Percentiles rank a stretch among this genome's conserved stretches.
phyloP scores from a whole-genome alignment of 2,329 filamentous ascomycete genomes.

The Coniochaeta sp. region DNA sequence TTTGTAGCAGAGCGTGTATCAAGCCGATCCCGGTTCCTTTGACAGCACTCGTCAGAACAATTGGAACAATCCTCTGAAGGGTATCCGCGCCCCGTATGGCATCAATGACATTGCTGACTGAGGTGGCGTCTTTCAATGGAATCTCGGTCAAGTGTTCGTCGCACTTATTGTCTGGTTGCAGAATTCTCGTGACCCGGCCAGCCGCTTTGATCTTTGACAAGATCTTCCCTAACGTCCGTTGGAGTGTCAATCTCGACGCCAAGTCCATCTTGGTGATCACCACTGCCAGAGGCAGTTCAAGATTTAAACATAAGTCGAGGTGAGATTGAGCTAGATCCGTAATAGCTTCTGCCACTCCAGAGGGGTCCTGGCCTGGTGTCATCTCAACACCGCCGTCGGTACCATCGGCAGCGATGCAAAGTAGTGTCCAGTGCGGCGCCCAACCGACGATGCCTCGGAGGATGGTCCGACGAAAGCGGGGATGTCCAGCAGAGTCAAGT shows the following conservation, averaged over 20 bases:
- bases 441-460: slow-evolving; percentile 87
- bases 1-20: slow-evolving; percentile 72
- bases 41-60: slow-evolving; percentile 80
- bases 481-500: slow-evolving; percentile 86
- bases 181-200: slow-evolving; percentile 65
- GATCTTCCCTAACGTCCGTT: slow-evolving; percentile 60
- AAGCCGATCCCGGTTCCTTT: slow-evolving; percentile 75
- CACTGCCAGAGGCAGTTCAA: slow-evolving; percentile 70
- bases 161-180: slow-evolving; percentile 48
- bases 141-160: slow-evolving; percentile 48
- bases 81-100: slow-evolving; percentile 31
- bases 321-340: slow-evolving; percentile 68
- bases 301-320: slow-evolving; percentile 74
- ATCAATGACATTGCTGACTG: slow-evolving; percentile 49
- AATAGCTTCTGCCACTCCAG: slow-evolving; percentile 41
- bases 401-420: slow-evolving; percentile 80
- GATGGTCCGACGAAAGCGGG: slow-evolving; percentile 82
- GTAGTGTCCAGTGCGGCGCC: slow-evolving; percentile 87
- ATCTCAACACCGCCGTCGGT: slow-evolving; percentile 41
- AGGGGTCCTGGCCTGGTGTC: slow-evolving; percentile 28
- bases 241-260: slow-evolving; percentile 64
- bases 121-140: slow-evolving; percentile 44
- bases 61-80: slow-evolving; percentile 58
- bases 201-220: slow-evolving; percentile 70
- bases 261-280: slow-evolving; percentile 88